Base-by-base conservation (phyloP, 164 flowering plant species). In the Amborella trichopoda region DNA sequence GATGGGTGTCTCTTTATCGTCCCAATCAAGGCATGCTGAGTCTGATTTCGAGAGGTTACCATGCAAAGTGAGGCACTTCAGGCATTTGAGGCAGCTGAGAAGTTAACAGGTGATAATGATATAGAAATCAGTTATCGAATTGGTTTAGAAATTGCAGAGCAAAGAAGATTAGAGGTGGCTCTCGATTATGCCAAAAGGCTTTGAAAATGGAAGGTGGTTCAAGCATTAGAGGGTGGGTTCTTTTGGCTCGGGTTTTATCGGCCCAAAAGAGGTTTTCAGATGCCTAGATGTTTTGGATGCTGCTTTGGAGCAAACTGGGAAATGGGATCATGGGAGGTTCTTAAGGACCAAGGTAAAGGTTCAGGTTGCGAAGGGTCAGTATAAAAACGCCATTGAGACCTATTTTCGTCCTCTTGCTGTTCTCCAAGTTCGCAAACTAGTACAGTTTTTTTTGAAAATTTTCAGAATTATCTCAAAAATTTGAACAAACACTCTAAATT, bases 251-350 rank as follows among this genome's bases (percentile, higher is more conserved):
- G 26, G 76, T 84, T 48, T 66, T 91, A 49, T 81, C 99, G 14
- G 95, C 94, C 65, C 80, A 83, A 28, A 80, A 80, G 54, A 63
- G 68, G 44, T 87, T 65, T 61, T 17, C 34, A 20, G 95, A 87
- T 60, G 94, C 99, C 2, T 95, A 87, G 63, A 49, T 21, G 61
- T 84, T 28, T 62, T 84, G 9, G 62, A 80, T 75, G 80, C 77
- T 67, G 96, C 90, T 46, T 42, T 91, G 30, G 95, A 91, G 24
- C 79, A 91, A 46, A 75, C 81, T 13, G 93, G 81, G 28, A 78
- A 70, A 54, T 87, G 95, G 95, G 83, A 84, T 16, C 95, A 87
- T 63, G 88, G 77, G 37, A 73, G 70, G 30, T 49, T 91, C 38
- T 48, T 84, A 52, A 55, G 78, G 27, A 82, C 79, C 4, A 87